Evolutionary conservation across 257 asterid genomes (phyloP).

Genomic region (Fraxinus pennsylvanica): DNA sequence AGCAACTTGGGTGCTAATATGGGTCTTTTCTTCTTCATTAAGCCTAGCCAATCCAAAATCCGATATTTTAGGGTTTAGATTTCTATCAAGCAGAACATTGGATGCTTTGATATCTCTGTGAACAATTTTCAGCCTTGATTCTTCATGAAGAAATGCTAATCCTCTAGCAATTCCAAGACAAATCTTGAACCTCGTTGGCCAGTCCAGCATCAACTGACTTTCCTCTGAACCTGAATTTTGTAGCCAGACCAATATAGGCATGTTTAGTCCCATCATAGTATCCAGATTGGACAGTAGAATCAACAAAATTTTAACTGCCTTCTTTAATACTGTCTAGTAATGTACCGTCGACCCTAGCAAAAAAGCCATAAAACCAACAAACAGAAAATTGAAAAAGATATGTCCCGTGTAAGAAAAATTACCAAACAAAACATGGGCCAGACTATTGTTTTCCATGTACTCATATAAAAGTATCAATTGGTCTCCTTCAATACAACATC

Average conservation of each 20-base stretch:
- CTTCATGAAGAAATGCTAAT: slow-evolving; percentile 83
- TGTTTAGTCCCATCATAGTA: background rate
- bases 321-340: background rate
- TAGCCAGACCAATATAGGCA: background rate
- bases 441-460: slow-evolving; percentile 89
- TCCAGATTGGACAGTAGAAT: background rate
- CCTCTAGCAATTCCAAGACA: slow-evolving; percentile 83
- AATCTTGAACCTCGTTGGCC: slow-evolving; percentile 77
- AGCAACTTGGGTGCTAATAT: slow-evolving; percentile 85
- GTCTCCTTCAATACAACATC: slow-evolving; percentile 84
- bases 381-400: background rate
- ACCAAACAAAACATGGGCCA: slow-evolving; percentile 72
- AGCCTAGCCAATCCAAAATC: slow-evolving; percentile 94
- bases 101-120: slow-evolving; percentile 94
- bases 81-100: slow-evolving; percentile 73
- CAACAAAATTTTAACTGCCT: background rate
- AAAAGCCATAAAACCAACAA: background rate
- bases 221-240: slow-evolving; percentile 46
- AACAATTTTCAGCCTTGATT: slow-evolving; percentile 77
- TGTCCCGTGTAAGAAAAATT: slow-evolving; percentile 11
- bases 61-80: slow-evolving; percentile 77
- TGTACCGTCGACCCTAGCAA: background rate
- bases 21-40: slow-evolving; percentile 74
- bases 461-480: slow-evolving; percentile 78
- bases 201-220: slow-evolving; percentile 65